These are phyloP conservation scores for Diaporthe caulivora DNA, from an alignment of 2,329 filamentous ascomycete genomes.

Conservation along the genomic window DNA sequence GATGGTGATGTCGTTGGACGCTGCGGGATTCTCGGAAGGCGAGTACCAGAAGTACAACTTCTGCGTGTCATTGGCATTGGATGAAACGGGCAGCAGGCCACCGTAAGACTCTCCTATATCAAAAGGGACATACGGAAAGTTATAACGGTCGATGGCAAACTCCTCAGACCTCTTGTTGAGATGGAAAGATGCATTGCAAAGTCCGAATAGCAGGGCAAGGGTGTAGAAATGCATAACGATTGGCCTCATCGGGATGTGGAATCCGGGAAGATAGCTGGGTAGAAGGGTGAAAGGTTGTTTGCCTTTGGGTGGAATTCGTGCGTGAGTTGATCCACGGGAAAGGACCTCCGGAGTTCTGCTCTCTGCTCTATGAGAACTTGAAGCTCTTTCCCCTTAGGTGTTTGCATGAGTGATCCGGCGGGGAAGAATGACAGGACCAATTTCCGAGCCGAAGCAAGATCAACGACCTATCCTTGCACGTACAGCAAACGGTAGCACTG, in stretches of 20 bases:
- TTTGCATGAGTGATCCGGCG: not conserved
- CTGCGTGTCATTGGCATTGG: slow-evolving; percentile 54
- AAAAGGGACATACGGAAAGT: slow-evolving; percentile 74
- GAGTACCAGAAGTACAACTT: slow-evolving; percentile 74
- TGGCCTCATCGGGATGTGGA: not conserved
- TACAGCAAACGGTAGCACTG: not conserved
- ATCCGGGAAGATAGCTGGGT: too few species aligned
- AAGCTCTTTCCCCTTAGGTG: not conserved
- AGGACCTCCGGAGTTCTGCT: not conserved
- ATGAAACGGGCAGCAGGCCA: slow-evolving; percentile 69
- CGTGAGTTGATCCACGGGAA: too few species aligned
- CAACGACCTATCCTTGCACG: not conserved
- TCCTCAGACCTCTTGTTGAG: slow-evolving; percentile 52
- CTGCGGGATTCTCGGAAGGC: slow-evolving; percentile 61
- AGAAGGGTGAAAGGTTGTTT: not conserved
- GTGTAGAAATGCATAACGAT: not conserved
- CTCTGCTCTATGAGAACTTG: too few species aligned
- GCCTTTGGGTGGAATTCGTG: too few species aligned
- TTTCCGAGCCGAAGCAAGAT: not conserved
- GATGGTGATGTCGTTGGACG: slow-evolving; percentile 68
- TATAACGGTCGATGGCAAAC: slow-evolving; percentile 71
- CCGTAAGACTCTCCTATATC: slow-evolving; percentile 75
- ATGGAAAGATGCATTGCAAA: not conserved
- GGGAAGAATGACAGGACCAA: not conserved
- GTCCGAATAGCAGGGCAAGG: not conserved